Percentiles rank a stretch among this genome's conserved stretches.
These are phyloP conservation scores for Pythium volutum DNA, from an alignment of 352 stramenopile species.

Conservation along the genomic window DNA sequence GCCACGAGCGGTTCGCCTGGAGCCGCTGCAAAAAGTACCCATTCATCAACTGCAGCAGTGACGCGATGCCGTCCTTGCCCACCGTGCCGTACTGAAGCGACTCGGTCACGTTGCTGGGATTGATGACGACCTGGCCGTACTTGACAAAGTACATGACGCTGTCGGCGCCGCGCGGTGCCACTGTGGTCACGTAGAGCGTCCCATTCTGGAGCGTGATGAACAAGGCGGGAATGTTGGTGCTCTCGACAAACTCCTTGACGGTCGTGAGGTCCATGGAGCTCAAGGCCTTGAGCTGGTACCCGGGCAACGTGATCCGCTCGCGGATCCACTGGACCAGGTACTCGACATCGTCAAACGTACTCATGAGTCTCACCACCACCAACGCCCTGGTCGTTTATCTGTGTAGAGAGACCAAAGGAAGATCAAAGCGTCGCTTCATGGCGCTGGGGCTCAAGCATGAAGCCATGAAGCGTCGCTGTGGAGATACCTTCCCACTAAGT, in stretches of 20 bases:
- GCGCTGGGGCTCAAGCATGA: not conserved
- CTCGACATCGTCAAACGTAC: slow-evolving; percentile 84
- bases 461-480: slow-evolving; percentile 25
- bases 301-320: slow-evolving; percentile 70
- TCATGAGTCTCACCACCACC: slow-evolving; percentile 49
- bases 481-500: slow-evolving; percentile 14
- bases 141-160: slow-evolving; percentile 90
- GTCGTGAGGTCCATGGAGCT: slow-evolving; percentile 72
- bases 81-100: slow-evolving; percentile 77
- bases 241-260: slow-evolving; percentile 83
- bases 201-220: slow-evolving; percentile 60
- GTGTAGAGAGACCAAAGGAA: not conserved
- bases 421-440: slow-evolving; percentile 8
- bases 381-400: no score
- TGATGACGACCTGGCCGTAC: slow-evolving; percentile 70
- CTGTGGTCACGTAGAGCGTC: slow-evolving; percentile 49
- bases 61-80: slow-evolving; percentile 71
- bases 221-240: slow-evolving; percentile 56
- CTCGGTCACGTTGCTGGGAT: slow-evolving; percentile 51
- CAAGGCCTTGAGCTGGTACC: slow-evolving; percentile 69
- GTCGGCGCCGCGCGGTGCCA: slow-evolving; percentile 41
- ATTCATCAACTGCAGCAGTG: slow-evolving; percentile 83
- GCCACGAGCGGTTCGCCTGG: slow-evolving; percentile 82
- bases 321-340: slow-evolving; percentile 83
- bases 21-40: slow-evolving; percentile 80